A percentile compares a stretch with the other conserved stretches of the same genome.
phyloP scores from a whole-genome alignment of 495 filamentous ascomycete genomes.

The Chaetomium cochliodes region DNA sequence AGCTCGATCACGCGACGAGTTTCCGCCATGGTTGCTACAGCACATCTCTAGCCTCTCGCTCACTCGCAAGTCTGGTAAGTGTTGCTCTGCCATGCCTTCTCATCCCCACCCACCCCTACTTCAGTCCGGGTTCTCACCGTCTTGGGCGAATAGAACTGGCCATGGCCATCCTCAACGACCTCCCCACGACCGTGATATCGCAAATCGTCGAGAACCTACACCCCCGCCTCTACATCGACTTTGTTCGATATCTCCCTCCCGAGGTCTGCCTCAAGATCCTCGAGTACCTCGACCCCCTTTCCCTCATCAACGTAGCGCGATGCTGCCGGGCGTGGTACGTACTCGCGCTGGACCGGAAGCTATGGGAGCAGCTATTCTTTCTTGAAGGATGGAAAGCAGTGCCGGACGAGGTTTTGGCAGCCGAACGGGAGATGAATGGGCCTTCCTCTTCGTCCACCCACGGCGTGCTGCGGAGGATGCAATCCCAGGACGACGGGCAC shows the following conservation, averaged over 20 bases:
- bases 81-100: conserved; percentile 14
- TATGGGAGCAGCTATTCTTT: conserved; percentile 82
- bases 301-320: conserved; percentile 72
- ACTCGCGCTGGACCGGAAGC: conserved; percentile 74
- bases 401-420: conserved; percentile 59
- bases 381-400: conserved; percentile 82
- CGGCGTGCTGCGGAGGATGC: conserved; percentile 32
- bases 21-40: conserved; percentile 46
- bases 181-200: conserved; percentile 72
- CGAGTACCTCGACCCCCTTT: conserved; percentile 73
- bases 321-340: conserved; percentile 79
- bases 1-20: conserved; percentile 32
- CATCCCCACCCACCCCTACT: background rate
- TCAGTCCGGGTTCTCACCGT: conserved; percentile 10
- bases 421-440: conserved; percentile 59
- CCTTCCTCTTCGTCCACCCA: conserved; percentile 21
- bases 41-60: conserved; percentile 48
- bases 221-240: conserved; percentile 86
- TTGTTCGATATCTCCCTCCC: conserved; percentile 75
- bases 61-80: conserved; percentile 51
- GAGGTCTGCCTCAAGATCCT: conserved; percentile 89
- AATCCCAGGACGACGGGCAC: conserved; percentile 42
- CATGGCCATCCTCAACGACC: conserved; percentile 65
- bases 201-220: conserved; percentile 72
- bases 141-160: conserved; percentile 49